phyloP scores from a whole-genome alignment of 192 early-diverging fungal genomes.

The Dissophora ornata region DNA sequence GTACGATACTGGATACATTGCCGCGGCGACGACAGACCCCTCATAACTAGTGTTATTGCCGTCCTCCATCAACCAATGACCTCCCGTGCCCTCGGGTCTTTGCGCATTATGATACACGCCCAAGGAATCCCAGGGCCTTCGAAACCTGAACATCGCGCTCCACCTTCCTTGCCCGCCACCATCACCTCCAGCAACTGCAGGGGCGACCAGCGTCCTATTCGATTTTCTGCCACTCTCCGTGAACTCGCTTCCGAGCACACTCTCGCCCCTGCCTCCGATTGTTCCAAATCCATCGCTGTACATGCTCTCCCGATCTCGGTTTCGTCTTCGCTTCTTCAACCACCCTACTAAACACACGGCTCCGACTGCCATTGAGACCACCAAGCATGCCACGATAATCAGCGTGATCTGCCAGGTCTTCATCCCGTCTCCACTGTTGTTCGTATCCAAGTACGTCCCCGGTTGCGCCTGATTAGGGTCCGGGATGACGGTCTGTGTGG shows the following conservation, averaged over 20 bases:
- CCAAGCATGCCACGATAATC: conserved; percentile 23
- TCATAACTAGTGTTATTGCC: conserved; percentile 1
- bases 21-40: background rate
- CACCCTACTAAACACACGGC: conserved; percentile 4
- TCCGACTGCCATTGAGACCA: conserved; percentile 7
- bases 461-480: conserved; percentile 38
- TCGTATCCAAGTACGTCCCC: background rate
- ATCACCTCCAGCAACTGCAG: background rate
- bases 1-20: conserved; percentile 29
- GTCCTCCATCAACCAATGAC: conserved; percentile 28
- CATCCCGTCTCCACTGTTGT: background rate
- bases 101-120: background rate
- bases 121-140: conserved; percentile 8
- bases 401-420: conserved; percentile 31
- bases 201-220: conserved; percentile 2
- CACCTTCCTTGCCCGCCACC: conserved; percentile 1
- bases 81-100: background rate
- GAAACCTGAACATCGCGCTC: conserved; percentile 6
- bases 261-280: background rate
- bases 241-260: conserved; percentile 7
- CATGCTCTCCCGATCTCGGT: no score
- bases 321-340: conserved; percentile 12
- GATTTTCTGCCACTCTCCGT: conserved; percentile 14
- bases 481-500: conserved; percentile 13
- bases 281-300: background rate